Conservation (phyloP, 1,284 basidiomycete species). For the Amylostereum chailletii region DNA sequence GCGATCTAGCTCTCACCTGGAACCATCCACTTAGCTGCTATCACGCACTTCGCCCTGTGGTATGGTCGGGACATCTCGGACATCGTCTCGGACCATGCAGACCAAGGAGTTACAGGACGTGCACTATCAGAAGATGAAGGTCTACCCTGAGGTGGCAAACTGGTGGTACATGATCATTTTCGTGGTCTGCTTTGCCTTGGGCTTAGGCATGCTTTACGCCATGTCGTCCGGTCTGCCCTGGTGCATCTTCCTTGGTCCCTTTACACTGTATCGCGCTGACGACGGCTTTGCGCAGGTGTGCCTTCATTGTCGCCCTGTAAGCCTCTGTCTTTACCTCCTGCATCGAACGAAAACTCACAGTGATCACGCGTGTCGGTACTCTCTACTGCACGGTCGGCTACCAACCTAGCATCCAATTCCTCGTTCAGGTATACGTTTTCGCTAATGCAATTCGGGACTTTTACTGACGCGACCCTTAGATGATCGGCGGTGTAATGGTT, state of each 20-base stretch:
- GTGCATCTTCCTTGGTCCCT: not conserved
- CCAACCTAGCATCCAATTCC: not conserved
- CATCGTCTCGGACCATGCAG: not conserved
- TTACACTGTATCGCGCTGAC: no score
- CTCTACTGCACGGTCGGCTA: slow-evolving; percentile 1
- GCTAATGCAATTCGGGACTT: no score
- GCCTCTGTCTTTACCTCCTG: no score
- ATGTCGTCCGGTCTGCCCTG: not conserved
- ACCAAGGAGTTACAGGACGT: not conserved
- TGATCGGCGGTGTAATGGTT: not conserved
- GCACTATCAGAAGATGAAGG: not conserved
- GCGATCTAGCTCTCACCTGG: no score
- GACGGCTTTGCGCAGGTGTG: no score
- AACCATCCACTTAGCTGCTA: not conserved
- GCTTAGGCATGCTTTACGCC: not conserved
- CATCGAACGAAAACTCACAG: no score
- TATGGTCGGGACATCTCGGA: not conserved
- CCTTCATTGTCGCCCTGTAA: no score
- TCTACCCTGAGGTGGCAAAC: not conserved
- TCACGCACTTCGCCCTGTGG: not conserved
- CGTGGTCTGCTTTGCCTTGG: not conserved
- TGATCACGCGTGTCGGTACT: not conserved
- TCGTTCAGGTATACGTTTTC: not conserved
- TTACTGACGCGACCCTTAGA: not conserved
- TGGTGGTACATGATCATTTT: not conserved